Conservation (phyloP, 768 basidiomycete genomes). For the Leucogyrophana mollusca region DNA sequence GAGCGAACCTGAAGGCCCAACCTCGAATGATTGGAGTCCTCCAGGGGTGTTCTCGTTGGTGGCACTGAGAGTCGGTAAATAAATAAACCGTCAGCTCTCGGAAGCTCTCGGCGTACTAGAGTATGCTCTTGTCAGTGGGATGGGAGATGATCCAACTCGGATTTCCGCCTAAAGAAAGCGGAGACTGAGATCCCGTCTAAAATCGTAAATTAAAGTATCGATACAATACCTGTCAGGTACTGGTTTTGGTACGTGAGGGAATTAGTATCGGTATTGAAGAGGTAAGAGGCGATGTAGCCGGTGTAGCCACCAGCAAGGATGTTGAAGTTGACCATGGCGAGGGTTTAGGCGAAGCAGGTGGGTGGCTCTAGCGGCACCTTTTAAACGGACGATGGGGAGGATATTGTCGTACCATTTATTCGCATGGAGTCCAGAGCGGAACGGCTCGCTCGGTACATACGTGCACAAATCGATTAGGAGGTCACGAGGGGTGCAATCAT, state of each 20-base stretch:
- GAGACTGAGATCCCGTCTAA: conserved; percentile 13
- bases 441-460: neutral
- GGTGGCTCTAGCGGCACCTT: no score
- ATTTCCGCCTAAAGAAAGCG: conserved; percentile 47
- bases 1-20: conserved; percentile 44
- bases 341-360: no score
- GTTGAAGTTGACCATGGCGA: conserved; percentile 60
- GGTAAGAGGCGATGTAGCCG: conserved; percentile 59
- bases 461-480: neutral
- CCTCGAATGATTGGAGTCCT: conserved; percentile 55
- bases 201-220: conserved; percentile 1
- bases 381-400: no score
- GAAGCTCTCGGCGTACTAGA: conserved; percentile 48
- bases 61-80: conserved; percentile 37
- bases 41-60: conserved; percentile 49
- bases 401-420: neutral
- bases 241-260: conserved; percentile 47
- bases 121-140: conserved; percentile 53
- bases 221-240: conserved; percentile 28
- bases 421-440: neutral
- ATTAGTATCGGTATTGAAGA: conserved; percentile 52
- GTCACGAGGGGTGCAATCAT: neutral
- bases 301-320: conserved; percentile 69
- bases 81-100: neutral
- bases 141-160: conserved; percentile 63